A percentile compares a stretch with the other conserved stretches of the same genome.
These are phyloP conservation scores for Zopfia rhizophila DNA, from an alignment of 2,329 filamentous ascomycete species.

Conservation along the genomic window DNA sequence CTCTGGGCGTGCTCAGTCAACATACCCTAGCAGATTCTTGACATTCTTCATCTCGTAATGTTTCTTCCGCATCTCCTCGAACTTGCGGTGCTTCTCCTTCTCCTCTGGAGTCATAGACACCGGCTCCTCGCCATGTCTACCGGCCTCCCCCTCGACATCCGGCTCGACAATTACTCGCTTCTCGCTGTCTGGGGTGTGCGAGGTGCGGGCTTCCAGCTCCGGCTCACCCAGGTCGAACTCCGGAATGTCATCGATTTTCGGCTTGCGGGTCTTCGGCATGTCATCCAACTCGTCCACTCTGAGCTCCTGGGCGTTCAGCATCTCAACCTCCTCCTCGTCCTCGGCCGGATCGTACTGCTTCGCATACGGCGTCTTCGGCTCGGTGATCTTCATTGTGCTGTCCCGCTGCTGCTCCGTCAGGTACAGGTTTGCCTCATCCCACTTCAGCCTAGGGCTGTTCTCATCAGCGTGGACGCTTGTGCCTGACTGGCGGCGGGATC, in stretches of 20 bases:
- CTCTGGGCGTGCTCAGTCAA: slow-evolving; percentile 1
- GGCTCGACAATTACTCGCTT: slow-evolving; percentile 85
- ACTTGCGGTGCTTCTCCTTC: slow-evolving; percentile 88
- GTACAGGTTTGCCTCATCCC: slow-evolving; percentile 98
- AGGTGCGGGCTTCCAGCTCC: slow-evolving; percentile 64
- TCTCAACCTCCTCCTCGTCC: slow-evolving; percentile 77
- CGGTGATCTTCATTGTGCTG: slow-evolving; percentile 98
- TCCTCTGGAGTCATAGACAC: slow-evolving; percentile 71
- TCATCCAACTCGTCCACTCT: slow-evolving; percentile 74
- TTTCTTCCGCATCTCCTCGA: slow-evolving; percentile 91
- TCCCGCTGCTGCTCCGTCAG: slow-evolving; percentile 95
- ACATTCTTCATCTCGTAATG: slow-evolving; percentile 99
- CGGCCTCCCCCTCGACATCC: slow-evolving; percentile 50
- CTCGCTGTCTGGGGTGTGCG: slow-evolving; percentile 61
- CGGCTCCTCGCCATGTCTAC: slow-evolving; percentile 69
- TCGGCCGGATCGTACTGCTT: slow-evolving; percentile 90
- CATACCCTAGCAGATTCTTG: slow-evolving; percentile 81
- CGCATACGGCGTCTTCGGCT: slow-evolving; percentile 97
- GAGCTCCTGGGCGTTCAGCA: slow-evolving; percentile 75
- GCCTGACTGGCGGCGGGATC: slow-evolving; percentile 77
- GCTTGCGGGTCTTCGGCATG: slow-evolving; percentile 61
- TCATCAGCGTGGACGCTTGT: slow-evolving; percentile 64
- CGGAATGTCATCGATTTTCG: slow-evolving; percentile 79
- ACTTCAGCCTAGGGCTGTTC: slow-evolving; percentile 83
- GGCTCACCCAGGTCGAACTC: slow-evolving; percentile 92